These are phyloP conservation scores for Corymbia calophylla DNA, from an alignment of 441 rosid species.

Conservation along the genomic window DNA sequence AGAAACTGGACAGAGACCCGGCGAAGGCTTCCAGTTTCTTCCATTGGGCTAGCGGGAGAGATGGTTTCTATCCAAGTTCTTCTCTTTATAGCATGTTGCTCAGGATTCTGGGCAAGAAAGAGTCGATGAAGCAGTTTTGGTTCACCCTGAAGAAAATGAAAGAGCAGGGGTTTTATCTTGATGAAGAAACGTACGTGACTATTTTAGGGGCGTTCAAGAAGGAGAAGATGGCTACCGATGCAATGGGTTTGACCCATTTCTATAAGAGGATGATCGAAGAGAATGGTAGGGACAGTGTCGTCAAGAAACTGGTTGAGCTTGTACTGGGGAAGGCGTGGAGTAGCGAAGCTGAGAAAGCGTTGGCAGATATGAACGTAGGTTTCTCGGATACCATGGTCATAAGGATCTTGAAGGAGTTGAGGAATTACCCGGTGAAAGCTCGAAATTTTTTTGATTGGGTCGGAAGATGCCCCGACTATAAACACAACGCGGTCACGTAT, in stretches of 20 bases:
- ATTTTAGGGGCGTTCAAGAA: conserved; percentile 33
- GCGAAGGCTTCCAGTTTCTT: conserved; percentile 55
- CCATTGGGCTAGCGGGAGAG: conserved; percentile 50
- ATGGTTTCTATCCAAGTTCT: conserved; percentile 55
- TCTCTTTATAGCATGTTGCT: conserved; percentile 56
- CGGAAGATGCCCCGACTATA: conserved; percentile 28
- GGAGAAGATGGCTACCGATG: conserved; percentile 39
- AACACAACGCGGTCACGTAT: conserved; percentile 45
- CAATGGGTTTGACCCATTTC: conserved; percentile 54
- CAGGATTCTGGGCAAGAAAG: conserved; percentile 43
- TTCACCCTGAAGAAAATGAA: conserved; percentile 52
- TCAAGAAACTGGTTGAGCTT: conserved; percentile 25
- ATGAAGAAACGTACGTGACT: conserved; percentile 54
- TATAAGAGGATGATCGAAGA: conserved; percentile 58
- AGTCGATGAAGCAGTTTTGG: conserved; percentile 66
- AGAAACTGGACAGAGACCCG: conserved; percentile 55
- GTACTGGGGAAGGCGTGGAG: conserved; percentile 37
- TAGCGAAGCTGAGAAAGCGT: conserved; percentile 41
- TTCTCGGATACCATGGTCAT: conserved; percentile 60
- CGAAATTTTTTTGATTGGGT: conserved; percentile 58
- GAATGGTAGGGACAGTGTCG: conserved; percentile 40
- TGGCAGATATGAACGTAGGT: conserved; percentile 40
- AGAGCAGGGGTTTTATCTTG: conserved; percentile 58
- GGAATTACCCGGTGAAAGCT: conserved; percentile 48
- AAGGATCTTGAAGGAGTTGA: conserved; percentile 58